Base-by-base conservation (phyloP, 768 basidiomycete genomes). In the Leucocoprinus leucothites region DNA sequence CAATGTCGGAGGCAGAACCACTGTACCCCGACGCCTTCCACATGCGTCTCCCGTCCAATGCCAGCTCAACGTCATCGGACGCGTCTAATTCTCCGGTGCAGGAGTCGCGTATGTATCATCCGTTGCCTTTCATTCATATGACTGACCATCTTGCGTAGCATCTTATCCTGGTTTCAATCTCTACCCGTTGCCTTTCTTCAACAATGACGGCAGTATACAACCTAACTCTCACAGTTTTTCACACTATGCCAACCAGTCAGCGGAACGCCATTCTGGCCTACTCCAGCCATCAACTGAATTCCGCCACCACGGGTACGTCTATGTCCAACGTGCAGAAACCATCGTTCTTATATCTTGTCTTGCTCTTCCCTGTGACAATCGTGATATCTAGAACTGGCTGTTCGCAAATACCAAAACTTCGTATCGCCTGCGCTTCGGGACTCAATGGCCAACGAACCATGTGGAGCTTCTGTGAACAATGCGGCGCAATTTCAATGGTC, bases 381-480 rank as follows among this genome's bases (percentile, higher is more conserved):
- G 9, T 13, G 1, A 16, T 22, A 26, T 56, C 25, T 63, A 90
- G 87, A 38, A 74, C 82, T 52, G 76, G 77, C 48, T 92, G 90
- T 62, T 82, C 82, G 22, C 88, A 90, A 70, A 90, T 92, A 57
- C 90, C 90, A 14, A 91, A 91, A 69, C 79, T 92, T 61, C 85
- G 87, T 60, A 77, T 92, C 56, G 87, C 90, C 31, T 91, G 89
- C 63, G 82, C 87, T 31, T 69, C 87, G 18, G 82, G 86, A 51
- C 70, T 77, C 57, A 82, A 83, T 59, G 89, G 89, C 58, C 82
- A 81, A 66, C 77, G 86, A 58, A 85, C 88, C 16, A 91, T 92
- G 88, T 92, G 90, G 90, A 86, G 84, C 64, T 86, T 88, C 67
- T 92, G 90, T 69, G 89, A 91, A 77, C 79, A 90, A 74, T 92